A percentile compares a stretch with the other conserved stretches of the same genome.
phyloP scores from a whole-genome alignment of 2,329 filamentous ascomycete genomes.

The Alternaria ventricosa region DNA sequence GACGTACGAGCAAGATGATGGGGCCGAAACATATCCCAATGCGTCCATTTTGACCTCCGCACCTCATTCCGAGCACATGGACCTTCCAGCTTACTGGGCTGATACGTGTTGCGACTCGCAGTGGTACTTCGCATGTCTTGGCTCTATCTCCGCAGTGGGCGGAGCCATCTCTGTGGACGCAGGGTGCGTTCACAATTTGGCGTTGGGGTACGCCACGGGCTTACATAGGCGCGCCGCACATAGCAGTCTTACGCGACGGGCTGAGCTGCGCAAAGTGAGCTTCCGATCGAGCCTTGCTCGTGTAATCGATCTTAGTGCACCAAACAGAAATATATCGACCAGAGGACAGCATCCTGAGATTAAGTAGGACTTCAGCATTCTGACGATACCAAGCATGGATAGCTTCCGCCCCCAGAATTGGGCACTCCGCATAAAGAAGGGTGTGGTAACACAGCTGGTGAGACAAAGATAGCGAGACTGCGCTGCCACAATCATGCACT shows the following conservation, averaged over 20 bases:
- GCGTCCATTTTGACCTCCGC: not conserved
- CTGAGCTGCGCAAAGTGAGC: not conserved
- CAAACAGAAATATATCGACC: not conserved
- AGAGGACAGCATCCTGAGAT: not conserved
- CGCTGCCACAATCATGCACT: not conserved
- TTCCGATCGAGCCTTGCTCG: not conserved
- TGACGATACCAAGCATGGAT: not conserved
- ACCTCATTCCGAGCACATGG: not conserved
- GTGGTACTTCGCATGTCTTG: not conserved
- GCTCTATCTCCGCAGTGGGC: not conserved
- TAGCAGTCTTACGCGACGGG: not conserved
- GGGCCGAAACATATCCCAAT: not conserved
- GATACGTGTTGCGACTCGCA: not conserved
- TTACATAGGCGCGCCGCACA: conserved; percentile 1
- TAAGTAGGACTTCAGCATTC: not conserved
- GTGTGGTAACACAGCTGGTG: not conserved
- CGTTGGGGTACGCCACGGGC: conserved; percentile 7
- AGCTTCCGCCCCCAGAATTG: not conserved
- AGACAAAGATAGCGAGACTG: not conserved
- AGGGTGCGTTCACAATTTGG: not conserved
- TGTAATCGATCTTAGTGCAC: not conserved
- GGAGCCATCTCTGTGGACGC: not conserved
- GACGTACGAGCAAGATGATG: not conserved
- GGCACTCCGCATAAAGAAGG: not conserved
- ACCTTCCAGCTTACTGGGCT: not conserved